phyloP scores from a whole-genome alignment of 345 rosid species.

The Trapa bicornis region DNA sequence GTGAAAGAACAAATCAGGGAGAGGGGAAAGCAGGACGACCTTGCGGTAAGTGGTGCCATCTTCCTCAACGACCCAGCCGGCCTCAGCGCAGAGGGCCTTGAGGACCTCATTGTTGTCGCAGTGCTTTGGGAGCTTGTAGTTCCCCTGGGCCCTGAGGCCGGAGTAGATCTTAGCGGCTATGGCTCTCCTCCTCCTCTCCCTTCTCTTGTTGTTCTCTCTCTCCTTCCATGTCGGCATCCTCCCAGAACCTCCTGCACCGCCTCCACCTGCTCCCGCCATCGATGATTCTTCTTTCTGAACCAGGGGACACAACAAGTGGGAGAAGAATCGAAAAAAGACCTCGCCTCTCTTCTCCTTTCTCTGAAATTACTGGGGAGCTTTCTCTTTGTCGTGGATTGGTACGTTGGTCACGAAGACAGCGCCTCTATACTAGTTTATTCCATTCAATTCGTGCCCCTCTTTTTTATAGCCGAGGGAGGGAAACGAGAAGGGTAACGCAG shows the following conservation, averaged over 20 bases:
- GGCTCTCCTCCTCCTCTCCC: slow-evolving; percentile 89
- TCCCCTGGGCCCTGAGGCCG: slow-evolving; percentile 83
- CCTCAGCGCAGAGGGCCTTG: slow-evolving; percentile 79
- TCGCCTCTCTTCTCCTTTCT: not conserved
- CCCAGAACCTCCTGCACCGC: slow-evolving; percentile 47
- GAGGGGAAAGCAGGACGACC: slow-evolving; percentile 33
- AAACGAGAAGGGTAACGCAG: no score
- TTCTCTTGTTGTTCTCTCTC: slow-evolving; percentile 85
- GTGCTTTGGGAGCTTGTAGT: slow-evolving; percentile 80
- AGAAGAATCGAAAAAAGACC: not conserved
- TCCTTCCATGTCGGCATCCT: slow-evolving; percentile 93
- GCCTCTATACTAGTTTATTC: slow-evolving; percentile 2
- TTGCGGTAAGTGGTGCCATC: slow-evolving; percentile 91
- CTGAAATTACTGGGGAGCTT: not conserved
- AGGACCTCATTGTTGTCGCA: slow-evolving; percentile 95
- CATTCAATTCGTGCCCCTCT: not conserved
- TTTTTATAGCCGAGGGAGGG: no score
- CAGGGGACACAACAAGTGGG: not conserved
- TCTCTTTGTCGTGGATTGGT: not conserved
- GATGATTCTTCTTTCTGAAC: not conserved
- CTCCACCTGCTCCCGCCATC: not conserved
- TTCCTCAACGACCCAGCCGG: slow-evolving; percentile 91
- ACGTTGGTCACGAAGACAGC: slow-evolving; percentile 6
- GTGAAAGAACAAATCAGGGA: not conserved
- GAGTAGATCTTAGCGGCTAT: slow-evolving; percentile 84